Evolutionary conservation across 1,284 basidiomycete species (phyloP).

Genomic region (Apiotrichum porosum): DNA sequence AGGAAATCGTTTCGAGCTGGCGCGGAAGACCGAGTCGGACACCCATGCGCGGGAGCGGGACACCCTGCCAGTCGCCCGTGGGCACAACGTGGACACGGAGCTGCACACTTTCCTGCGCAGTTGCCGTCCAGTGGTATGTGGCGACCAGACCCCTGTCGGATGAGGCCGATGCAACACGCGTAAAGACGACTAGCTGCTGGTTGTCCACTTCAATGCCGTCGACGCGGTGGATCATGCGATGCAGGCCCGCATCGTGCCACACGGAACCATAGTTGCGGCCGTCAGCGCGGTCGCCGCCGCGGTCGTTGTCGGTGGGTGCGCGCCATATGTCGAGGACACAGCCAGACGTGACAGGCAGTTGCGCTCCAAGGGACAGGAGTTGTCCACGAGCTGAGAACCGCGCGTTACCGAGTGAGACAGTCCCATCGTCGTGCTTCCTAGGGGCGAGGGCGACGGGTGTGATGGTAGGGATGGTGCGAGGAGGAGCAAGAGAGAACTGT

Average conservation of each 20-base stretch:
- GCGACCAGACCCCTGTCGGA: constrained; percentile 8
- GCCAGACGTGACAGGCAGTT: not conserved
- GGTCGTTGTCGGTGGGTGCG: constrained; percentile 26
- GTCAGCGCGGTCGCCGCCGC: not conserved
- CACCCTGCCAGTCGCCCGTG: constrained; percentile 11
- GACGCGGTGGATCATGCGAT: constrained; percentile 18
- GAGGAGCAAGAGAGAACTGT: constrained; percentile 2
- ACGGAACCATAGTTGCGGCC: not conserved
- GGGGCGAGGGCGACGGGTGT: not conserved
- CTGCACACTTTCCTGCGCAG: not conserved
- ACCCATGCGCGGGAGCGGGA: constrained; percentile 16
- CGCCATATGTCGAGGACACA: constrained; percentile 19
- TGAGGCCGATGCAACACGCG: constrained; percentile 15
- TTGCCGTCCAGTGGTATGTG: constrained; percentile 10
- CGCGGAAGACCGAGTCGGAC: constrained; percentile 9
- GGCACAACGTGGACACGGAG: constrained; percentile 6
- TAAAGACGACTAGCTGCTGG: constrained; percentile 8
- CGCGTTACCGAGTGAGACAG: constrained; percentile 7
- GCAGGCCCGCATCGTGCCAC: constrained; percentile 18
- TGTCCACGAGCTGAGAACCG: constrained; percentile 10
- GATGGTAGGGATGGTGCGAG: not conserved
- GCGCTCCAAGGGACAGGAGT: constrained; percentile 11
- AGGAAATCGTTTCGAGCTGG: constrained; percentile 2
- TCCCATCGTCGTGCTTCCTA: not conserved
- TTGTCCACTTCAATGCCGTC: constrained; percentile 6